Conservation (phyloP, 2,329 filamentous ascomycete genomes). For the Alternaria hordeiaustralica region DNA sequence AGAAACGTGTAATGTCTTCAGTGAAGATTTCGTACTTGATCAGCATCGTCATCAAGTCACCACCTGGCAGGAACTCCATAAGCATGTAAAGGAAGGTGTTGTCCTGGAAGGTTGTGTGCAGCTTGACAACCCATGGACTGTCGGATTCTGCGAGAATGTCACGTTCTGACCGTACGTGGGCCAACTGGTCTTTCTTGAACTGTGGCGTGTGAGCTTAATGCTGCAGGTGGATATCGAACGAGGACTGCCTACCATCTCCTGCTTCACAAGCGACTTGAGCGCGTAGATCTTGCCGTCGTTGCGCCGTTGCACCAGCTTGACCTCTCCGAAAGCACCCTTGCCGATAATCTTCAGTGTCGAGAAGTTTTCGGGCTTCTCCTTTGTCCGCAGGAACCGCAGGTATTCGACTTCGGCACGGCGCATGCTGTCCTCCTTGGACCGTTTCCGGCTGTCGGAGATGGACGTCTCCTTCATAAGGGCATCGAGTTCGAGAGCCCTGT, state of each 20-base stretch:
- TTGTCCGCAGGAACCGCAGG: constrained; percentile 90
- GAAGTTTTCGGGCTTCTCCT: constrained; percentile 94
- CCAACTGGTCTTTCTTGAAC: constrained; percentile 98
- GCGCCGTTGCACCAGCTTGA: constrained; percentile 96
- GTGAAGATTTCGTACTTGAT: constrained; percentile 99
- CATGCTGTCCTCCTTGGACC: constrained; percentile 82
- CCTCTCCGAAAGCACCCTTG: constrained; percentile 98
- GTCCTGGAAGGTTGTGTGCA: constrained; percentile 98
- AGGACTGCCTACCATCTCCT: constrained; percentile 73
- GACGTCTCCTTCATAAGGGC: constrained; percentile 79
- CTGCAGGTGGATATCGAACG: background rate
- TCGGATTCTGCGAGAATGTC: constrained; percentile 99
- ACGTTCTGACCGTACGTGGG: constrained; percentile 95
- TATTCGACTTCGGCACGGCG: constrained; percentile 91
- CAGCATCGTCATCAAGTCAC: constrained; percentile 99
- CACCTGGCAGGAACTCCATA: constrained; percentile 98
- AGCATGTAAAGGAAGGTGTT: constrained; percentile 96
- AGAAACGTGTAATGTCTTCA: constrained; percentile 97
- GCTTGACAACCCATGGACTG: constrained; percentile 98
- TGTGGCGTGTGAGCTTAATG: constrained; percentile 36
- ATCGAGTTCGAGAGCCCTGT: constrained; percentile 89
- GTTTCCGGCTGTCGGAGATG: constrained; percentile 76
- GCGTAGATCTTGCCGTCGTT: constrained; percentile 96
- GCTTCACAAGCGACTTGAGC: constrained; percentile 97
- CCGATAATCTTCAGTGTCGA: constrained; percentile 97